Conservation (phyloP, 78 protist species). For the Chrysochromulina tobinii region DNA sequence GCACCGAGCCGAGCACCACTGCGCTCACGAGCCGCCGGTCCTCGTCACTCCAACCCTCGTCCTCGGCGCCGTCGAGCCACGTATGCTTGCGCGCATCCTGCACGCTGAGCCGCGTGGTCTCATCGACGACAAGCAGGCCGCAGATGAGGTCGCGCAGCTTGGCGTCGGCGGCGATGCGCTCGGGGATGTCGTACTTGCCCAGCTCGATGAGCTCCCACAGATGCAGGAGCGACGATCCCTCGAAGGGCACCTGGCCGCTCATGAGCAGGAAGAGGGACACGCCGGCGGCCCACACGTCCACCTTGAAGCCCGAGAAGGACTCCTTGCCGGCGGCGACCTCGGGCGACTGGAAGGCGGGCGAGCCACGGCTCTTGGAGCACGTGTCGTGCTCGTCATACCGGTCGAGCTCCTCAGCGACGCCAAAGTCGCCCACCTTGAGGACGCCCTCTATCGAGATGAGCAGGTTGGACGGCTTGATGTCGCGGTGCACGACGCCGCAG, state of each 20-base stretch:
- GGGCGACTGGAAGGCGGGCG: conserved; percentile 82
- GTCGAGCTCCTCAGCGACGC: conserved; percentile 61
- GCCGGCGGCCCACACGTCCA: conserved; percentile 67
- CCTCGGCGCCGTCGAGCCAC: too few relatives aligned
- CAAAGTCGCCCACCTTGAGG: conserved; percentile 79
- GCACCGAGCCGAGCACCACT: too few relatives aligned
- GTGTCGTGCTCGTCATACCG: conserved; percentile 51
- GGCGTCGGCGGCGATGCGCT: not conserved
- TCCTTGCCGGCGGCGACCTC: conserved; percentile 20
- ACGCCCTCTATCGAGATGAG: conserved; percentile 46
- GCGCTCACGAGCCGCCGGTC: too few relatives aligned
- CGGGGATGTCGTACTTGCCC: conserved; percentile 35
- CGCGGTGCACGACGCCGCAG: conserved; percentile 73
- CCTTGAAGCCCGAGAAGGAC: conserved; percentile 45
- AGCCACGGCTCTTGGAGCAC: conserved; percentile 63
- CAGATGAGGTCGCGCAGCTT: not conserved
- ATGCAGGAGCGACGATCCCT: conserved; percentile 34
- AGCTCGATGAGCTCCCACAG: conserved; percentile 47
- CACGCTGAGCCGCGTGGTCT: not conserved
- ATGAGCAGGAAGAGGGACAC: conserved; percentile 52
- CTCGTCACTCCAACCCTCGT: too few relatives aligned
- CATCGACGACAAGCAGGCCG: not conserved
- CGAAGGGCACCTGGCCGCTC: conserved; percentile 65
- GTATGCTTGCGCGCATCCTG: not conserved
- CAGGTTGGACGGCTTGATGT: conserved; percentile 81